Evolutionary conservation across 352 stramenopile genomes (phyloP), one percentile per base, ranked within the genome.

Genomic region (Pythium grandisporangium): DNA sequence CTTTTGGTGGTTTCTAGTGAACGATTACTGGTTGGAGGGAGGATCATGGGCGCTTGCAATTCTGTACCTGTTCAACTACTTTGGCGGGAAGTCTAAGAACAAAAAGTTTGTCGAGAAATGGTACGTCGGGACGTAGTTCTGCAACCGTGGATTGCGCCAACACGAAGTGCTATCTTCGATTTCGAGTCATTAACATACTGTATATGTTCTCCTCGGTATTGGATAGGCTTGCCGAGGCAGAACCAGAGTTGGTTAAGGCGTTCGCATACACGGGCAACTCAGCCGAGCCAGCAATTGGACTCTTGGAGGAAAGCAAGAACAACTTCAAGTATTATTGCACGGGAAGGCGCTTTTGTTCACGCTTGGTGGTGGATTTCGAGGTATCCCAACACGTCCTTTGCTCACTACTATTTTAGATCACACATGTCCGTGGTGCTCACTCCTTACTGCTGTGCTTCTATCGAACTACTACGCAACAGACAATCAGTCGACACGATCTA

Each of bases 311-410:
- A 45, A 79, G 64, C 46, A 68, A 63, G 48, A 75, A 54, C 60
- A 87, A 84, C 55, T 90, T 70, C 59, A 90, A 85, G 62, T 90
- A 90, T 58, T 90, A 84, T 39, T 90, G 76, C 64, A 87, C 76
- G 1, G 76, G 76, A 14, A 70, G 76, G 29, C 73, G 76, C 20
- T 90, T 85, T 47, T 82, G 78, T 54, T 79, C 70, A 35, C 73
- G 73, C 26, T 76, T 90, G 25, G 56, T 85, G 19, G 69, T 48
- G 1, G 69, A 85, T 41, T 27, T 90, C n/a, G 47, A 83, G 56
- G 71, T 85, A n/a, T n/a, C n/a, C n/a, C n/a, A n/a, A n/a, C n/a
- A n/a, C n/a, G n/a, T n/a, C n/a, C n/a, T n/a, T n/a, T n/a, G n/a
- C n/a, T n/a, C n/a, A n/a, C n/a, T n/a, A n/a, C n/a, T n/a, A n/a